These are phyloP conservation scores for Ilex aquifolium DNA, from an alignment of 257 asterid genomes.

Conservation along the genomic window DNA sequence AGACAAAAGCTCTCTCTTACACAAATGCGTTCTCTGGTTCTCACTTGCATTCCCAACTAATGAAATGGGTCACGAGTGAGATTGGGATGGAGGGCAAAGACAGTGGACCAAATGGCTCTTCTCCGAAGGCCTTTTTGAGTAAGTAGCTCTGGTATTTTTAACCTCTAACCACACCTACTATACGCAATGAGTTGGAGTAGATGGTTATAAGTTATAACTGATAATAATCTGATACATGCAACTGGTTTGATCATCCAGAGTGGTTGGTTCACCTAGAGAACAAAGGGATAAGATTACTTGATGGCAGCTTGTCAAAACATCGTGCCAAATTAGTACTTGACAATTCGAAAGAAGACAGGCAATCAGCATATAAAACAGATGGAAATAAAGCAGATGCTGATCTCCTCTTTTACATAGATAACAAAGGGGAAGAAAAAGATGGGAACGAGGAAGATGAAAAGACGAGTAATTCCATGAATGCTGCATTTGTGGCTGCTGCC, in stretches of 20 bases:
- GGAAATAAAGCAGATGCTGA: slow-evolving; percentile 30
- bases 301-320: slow-evolving; percentile 33
- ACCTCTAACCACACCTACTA: not conserved
- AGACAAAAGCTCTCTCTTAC: slow-evolving; percentile 36
- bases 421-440: slow-evolving; percentile 38
- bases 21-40: slow-evolving; percentile 51
- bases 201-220: not conserved
- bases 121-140: slow-evolving; percentile 58
- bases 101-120: slow-evolving; percentile 43
- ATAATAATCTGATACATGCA: not conserved
- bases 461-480: slow-evolving; percentile 28
- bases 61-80: slow-evolving; percentile 35
- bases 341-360: slow-evolving; percentile 32
- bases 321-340: slow-evolving; percentile 34
- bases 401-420: slow-evolving; percentile 51
- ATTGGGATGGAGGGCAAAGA: slow-evolving; percentile 26
- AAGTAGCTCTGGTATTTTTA: slow-evolving; percentile 23
- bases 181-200: not conserved
- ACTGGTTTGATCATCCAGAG: slow-evolving; percentile 28
- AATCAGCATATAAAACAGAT: slow-evolving; percentile 16
- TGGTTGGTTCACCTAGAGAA: slow-evolving; percentile 61
- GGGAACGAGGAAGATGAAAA: slow-evolving; percentile 27
- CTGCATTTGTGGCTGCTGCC: slow-evolving; percentile 57
- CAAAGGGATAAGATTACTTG: slow-evolving; percentile 54
- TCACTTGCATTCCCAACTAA: slow-evolving; percentile 35